Percentiles rank a stretch among this genome's conserved stretches.
These are phyloP conservation scores for Schoenoplectus tabernaemontani DNA, from an alignment of 202 grass and related monocot genomes.

Conservation along the genomic window DNA sequence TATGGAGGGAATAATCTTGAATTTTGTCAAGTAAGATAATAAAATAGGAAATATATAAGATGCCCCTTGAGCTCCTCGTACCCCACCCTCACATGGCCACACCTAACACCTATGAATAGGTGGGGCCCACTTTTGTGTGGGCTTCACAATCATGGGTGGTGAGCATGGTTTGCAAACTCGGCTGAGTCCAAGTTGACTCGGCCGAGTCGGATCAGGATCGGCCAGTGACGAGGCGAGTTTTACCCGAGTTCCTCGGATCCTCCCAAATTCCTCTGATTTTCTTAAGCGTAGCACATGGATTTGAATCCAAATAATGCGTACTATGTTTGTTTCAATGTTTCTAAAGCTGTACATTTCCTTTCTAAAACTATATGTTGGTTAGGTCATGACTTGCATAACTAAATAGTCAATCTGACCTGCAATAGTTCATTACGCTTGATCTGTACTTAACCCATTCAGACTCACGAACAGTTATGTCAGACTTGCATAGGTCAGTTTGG, in stretches of 20 bases:
- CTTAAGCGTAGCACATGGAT: not conserved
- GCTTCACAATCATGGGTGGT: too few species aligned
- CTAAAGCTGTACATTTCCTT: not conserved
- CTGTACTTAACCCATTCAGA: not conserved
- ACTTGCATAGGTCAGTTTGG: not conserved
- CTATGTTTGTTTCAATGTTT: not conserved
- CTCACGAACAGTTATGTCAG: not conserved
- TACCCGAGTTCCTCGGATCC: too few species aligned
- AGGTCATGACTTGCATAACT: not conserved
- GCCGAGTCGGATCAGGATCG: not conserved
- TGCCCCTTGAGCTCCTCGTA: not conserved
- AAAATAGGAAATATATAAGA: not conserved
- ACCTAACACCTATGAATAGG: not conserved
- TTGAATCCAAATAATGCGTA: not conserved
- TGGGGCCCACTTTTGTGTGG: too few species aligned
- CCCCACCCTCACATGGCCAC: not conserved
- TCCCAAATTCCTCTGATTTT: too few species aligned
- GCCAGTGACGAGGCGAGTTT: not conserved
- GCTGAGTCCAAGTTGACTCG: too few species aligned
- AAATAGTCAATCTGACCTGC: not conserved
- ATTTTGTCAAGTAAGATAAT: not conserved
- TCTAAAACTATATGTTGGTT: not conserved
- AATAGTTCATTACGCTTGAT: not conserved
- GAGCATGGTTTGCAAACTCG: too few species aligned
- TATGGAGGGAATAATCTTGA: not conserved